Evolutionary conservation across 2,329 filamentous ascomycete species (phyloP), one percentile per base, ranked within the genome.

Genomic region (Sphaerostilbella broomeana): DNA sequence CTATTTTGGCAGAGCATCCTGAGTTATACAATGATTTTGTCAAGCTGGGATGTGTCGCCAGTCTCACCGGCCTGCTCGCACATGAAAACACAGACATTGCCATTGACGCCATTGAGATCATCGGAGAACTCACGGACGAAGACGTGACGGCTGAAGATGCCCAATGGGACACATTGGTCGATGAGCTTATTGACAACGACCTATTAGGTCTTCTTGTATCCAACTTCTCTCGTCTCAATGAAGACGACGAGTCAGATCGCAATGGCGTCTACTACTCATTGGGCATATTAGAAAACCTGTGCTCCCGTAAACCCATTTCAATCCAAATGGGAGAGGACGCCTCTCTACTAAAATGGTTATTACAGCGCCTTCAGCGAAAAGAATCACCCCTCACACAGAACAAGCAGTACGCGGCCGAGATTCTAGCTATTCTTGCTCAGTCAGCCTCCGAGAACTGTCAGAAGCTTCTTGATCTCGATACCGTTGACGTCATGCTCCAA

Each of bases 71-170:
- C 2, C 64, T 98, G 37, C 68, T 98, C 34, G 83, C 90, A 12
- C 92, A 98, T 59, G 92, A 98, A 53, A 98, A 98, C 59, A 90
- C 89, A 1, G 92, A 98, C 56, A 94, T 98, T 48, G 88, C 92
- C 9, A 94, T 97, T 52, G 86, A 84, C 47, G 86, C 84, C 1
- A 81, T 95, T 35, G 85, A 97, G 64, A 85, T 95, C 32, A 77
- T 98, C 35, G 81, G 79, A 40, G 92, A 98, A 64, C 68, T 97
- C 50, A 94, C 87, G 11, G 92, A 97, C 53, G 89, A 98, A 57
- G 90, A 97, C 55, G 86, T 95, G 2, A 73, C 81, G 28, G 86
- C 85, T 2, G 79, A 83, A 44, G 81, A 88, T 51, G 77, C 77
- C 40, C 80, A 95, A 53, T 95, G 89, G 87, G 77, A 84, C 45